Evolutionary conservation across 129 eudicot species (phyloP).

Genomic region (Pulicaria dysenterica): DNA sequence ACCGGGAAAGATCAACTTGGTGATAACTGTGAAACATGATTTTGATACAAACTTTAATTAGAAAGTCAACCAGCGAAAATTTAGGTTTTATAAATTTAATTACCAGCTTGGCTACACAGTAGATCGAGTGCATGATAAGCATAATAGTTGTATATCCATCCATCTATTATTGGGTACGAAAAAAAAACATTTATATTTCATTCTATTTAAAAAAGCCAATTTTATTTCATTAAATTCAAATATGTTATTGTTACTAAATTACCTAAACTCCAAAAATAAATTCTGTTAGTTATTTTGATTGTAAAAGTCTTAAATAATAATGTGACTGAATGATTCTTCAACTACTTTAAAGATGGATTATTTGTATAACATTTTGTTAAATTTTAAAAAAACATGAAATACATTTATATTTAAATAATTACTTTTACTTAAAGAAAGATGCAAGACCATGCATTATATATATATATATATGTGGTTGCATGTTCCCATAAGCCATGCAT

Average conservation of each 20-base stretch:
- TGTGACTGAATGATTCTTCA: no score
- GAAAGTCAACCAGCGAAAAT: slow-evolving; percentile 15
- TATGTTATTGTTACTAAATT: no score
- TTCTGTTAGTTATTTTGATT: no score
- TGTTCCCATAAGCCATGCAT: slow-evolving; percentile 29
- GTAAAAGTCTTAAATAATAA: no score
- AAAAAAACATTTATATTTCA: no score
- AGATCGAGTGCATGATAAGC: slow-evolving; percentile 29
- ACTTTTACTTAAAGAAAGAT: slow-evolving; percentile 17
- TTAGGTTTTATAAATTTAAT: slow-evolving; percentile 10
- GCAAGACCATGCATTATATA: slow-evolving; percentile 22
- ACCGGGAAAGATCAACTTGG: slow-evolving; percentile 8
- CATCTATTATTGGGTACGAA: neutral
- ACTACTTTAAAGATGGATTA: neutral
- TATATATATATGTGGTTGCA: slow-evolving; percentile 26
- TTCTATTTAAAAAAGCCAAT: neutral
- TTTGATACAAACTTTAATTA: slow-evolving; percentile 11
- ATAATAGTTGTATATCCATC: slow-evolving; percentile 26
- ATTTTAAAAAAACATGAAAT: neutral
- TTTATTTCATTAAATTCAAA: neutral
- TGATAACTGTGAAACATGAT: slow-evolving; percentile 20
- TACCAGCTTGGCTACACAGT: slow-evolving; percentile 29
- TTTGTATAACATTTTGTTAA: neutral
- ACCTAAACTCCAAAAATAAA: no score
- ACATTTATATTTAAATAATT: slow-evolving; percentile 15